Evolutionary conservation across 2,329 filamentous ascomycete genomes (phyloP).

Genomic region (Claviceps fusiformis): DNA sequence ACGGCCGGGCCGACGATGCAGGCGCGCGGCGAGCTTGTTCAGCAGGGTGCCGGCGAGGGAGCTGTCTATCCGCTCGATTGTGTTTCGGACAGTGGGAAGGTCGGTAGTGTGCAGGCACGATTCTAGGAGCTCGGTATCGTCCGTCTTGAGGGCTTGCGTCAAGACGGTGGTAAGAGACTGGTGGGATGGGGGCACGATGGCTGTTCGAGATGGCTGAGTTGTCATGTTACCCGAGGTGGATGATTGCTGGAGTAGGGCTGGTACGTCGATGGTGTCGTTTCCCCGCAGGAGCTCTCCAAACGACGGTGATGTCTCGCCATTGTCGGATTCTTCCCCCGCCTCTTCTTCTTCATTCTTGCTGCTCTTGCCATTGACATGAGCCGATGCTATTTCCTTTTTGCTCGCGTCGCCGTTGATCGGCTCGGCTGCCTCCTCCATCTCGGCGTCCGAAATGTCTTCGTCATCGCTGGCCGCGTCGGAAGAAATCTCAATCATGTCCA

Average conservation of each 20-base stretch:
- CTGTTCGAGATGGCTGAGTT: slow-evolving; percentile 29
- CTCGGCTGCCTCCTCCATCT: slow-evolving; percentile 17
- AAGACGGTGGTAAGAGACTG: slow-evolving; percentile 86
- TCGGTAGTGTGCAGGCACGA: slow-evolving; percentile 78
- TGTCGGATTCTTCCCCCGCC: slow-evolving; percentile 26
- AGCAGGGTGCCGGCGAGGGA: slow-evolving; percentile 67
- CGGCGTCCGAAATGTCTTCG: slow-evolving; percentile 20
- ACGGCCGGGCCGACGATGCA: slow-evolving; percentile 76
- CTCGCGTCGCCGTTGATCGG: slow-evolving; percentile 6
- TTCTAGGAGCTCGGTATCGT: slow-evolving; percentile 81
- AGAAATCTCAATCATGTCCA: slow-evolving; percentile 42
- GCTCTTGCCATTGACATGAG: slow-evolving; percentile 15
- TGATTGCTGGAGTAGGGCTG: slow-evolving; percentile 39
- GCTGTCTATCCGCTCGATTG: slow-evolving; percentile 82
- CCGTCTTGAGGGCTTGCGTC: slow-evolving; percentile 81
- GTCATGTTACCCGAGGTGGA: slow-evolving; percentile 16
- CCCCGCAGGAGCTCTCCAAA: slow-evolving; percentile 78
- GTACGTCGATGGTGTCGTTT: slow-evolving; percentile 63
- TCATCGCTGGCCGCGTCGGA: slow-evolving; percentile 40
- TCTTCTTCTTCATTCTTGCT: slow-evolving; percentile 13
- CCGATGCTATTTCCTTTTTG: slow-evolving; percentile 4
- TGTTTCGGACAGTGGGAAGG: slow-evolving; percentile 64
- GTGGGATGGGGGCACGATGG: slow-evolving; percentile 50
- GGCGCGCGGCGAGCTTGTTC: slow-evolving; percentile 69
- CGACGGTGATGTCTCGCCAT: slow-evolving; percentile 45